Conservation (phyloP, 495 filamentous ascomycete genomes). For the Pseudevernia furfuracea region DNA sequence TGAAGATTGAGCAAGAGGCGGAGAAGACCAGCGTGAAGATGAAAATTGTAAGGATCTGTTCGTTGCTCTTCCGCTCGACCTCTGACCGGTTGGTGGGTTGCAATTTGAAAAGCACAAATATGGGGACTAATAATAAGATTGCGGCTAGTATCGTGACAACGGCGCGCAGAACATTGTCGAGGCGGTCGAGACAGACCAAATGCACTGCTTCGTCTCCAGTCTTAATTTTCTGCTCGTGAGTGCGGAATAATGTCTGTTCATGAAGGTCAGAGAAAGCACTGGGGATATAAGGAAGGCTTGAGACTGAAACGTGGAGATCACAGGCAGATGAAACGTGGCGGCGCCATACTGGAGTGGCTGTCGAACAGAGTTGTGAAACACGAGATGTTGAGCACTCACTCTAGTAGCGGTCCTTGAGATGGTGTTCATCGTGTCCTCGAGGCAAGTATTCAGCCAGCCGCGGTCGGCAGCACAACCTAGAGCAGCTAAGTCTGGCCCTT, state of each 20-base stretch:
- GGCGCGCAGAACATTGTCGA: slow-evolving; percentile 12
- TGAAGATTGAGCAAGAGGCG: slow-evolving; percentile 22
- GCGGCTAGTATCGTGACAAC: slow-evolving; percentile 7
- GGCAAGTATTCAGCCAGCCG: slow-evolving; percentile 18
- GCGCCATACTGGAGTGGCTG: background rate
- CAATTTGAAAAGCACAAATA: slow-evolving; percentile 14
- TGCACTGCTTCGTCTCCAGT: slow-evolving; percentile 10
- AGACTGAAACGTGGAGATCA: background rate
- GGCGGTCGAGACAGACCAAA: slow-evolving; percentile 9
- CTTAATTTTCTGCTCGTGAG: slow-evolving; percentile 10
- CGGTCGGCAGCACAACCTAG: slow-evolving; percentile 12
- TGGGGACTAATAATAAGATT: slow-evolving; percentile 10
- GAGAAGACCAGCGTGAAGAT: slow-evolving; percentile 25
- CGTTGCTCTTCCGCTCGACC: slow-evolving; percentile 8
- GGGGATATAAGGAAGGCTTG: background rate
- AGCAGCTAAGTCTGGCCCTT: slow-evolving; percentile 19
- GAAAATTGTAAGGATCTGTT: slow-evolving; percentile 16
- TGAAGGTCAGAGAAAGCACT: background rate
- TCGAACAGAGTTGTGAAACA: background rate
- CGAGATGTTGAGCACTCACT: background rate
- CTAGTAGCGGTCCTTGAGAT: slow-evolving; percentile 15
- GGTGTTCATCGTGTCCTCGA: slow-evolving; percentile 13
- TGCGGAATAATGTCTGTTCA: slow-evolving; percentile 13
- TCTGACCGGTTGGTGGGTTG: slow-evolving; percentile 10
- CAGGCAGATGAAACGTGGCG: background rate